Percentiles rank a stretch among this genome's conserved stretches.
Conservation (phyloP, 257 asterid species). For the Nicotiana paniculata region DNA sequence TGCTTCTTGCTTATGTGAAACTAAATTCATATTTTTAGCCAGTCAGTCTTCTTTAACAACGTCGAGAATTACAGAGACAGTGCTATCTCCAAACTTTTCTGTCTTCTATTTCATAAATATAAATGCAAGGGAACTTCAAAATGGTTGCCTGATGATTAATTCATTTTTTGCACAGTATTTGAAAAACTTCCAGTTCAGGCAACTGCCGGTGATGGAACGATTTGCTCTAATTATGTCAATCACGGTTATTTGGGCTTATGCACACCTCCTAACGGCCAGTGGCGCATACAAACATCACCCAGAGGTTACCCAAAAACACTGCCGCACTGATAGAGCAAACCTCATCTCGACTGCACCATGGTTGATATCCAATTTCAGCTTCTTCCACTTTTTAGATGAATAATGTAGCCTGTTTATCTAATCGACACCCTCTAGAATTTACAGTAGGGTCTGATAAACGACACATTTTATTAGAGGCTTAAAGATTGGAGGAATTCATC, state of each 20-base stretch:
- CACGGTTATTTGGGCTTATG: constrained; percentile 89
- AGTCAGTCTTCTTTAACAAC: background rate
- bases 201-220: constrained; percentile 68
- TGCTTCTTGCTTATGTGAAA: background rate
- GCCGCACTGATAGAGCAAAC: constrained; percentile 79
- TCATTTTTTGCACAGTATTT: constrained; percentile 48
- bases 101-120: background rate
- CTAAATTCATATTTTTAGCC: background rate
- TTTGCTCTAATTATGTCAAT: constrained; percentile 71
- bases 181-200: constrained; percentile 70
- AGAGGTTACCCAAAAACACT: constrained; percentile 58
- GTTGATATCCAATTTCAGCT: constrained; percentile 31
- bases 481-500: background rate
- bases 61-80: background rate
- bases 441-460: background rate
- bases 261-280: constrained; percentile 91
- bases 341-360: constrained; percentile 89
- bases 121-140: constrained; percentile 1
- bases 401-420: background rate
- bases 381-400: background rate
- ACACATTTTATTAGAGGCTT: background rate
- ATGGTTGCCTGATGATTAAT: background rate
- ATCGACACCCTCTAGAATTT: background rate
- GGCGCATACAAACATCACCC: constrained; percentile 91
- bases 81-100: background rate